These are phyloP conservation scores for Trypanosoma melophagium DNA, from an alignment of 208 protist species.

Conservation along the genomic window DNA sequence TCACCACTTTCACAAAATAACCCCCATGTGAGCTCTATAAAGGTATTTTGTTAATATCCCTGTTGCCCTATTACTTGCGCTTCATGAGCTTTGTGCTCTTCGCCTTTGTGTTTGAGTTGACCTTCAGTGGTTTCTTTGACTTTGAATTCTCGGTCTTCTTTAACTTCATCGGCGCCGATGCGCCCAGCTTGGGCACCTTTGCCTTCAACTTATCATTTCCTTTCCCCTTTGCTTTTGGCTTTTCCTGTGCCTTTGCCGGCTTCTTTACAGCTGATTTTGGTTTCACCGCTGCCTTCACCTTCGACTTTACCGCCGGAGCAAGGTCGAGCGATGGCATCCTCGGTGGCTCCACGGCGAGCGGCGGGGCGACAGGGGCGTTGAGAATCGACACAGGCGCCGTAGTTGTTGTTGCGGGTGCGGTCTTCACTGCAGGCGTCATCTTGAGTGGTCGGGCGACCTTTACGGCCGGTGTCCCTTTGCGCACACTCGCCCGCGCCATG, in stretches of 20 bases:
- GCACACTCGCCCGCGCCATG: conserved; percentile 13
- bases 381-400: conserved; percentile 6
- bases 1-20: not conserved
- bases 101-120: not conserved
- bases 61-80: conserved; percentile 3
- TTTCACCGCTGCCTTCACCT: not conserved
- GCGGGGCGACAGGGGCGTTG: conserved; percentile 15
- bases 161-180: not conserved
- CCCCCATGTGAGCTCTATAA: conserved; percentile 12
- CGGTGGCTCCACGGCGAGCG: conserved; percentile 19
- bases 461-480: not conserved
- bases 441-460: conserved; percentile 14
- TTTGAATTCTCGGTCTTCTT: not conserved
- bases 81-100: conserved; percentile 15
- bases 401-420: not conserved
- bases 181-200: conserved; percentile 19
- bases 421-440: conserved; percentile 4
- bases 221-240: not conserved
- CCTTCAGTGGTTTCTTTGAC: conserved; percentile 24
- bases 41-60: not conserved
- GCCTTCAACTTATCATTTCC: conserved; percentile 13
- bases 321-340: conserved; percentile 20
- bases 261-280: conserved; percentile 11
- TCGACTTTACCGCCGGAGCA: not conserved
- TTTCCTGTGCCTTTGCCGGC: not conserved